Base-by-base conservation (phyloP, 345 rosid species). In the Garcia nutans region DNA sequence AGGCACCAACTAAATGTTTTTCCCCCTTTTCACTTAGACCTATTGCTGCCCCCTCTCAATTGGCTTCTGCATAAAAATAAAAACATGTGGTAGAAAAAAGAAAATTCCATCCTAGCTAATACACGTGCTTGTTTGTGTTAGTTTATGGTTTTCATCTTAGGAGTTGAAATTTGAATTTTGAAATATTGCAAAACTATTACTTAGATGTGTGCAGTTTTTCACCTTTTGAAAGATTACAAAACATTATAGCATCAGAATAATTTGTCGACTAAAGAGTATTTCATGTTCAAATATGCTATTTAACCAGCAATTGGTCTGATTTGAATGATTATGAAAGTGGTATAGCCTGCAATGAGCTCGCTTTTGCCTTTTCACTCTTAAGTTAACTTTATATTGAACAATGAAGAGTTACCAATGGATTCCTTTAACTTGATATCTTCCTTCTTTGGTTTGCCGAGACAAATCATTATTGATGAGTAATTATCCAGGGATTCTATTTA, bases 1-100 rank as follows among this genome's bases (percentile, higher is more conserved):
- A 54, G 63, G 92, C 97, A 83, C 97, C 98, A 15, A 85, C 98
- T 67, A 56, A 15, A 44, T 22, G n/a, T 44, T 4, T 22, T 11
- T 52, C 28, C 55, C 11, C 17, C 47, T 19, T 33, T 41, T 62
- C 11, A 13, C 26, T 28, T 58, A 19, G 10, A 49, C 65, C 3
- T 17, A 19, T n/a, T 61, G 23, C 17, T 23, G 54, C 4, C 58
- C 10, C 41, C 41, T 37, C 41, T 5, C 5, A 37, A 37, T 9
- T 47, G 50, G 50, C 44, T 60, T 74, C 24, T 66, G 7, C n/a
- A 45, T 74, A 2, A 33, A 33, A 33, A 33, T 3, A 24, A 33
- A 68, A 49, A 54, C 42, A 42, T 10, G 60, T 64, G 50, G 37
- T 23, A 65, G 26, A 15, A 65, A 41, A 19, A 52, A 52, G 45